Base-by-base conservation (phyloP, 2,329 filamentous ascomycete genomes). In the Aspergillus texensis region DNA sequence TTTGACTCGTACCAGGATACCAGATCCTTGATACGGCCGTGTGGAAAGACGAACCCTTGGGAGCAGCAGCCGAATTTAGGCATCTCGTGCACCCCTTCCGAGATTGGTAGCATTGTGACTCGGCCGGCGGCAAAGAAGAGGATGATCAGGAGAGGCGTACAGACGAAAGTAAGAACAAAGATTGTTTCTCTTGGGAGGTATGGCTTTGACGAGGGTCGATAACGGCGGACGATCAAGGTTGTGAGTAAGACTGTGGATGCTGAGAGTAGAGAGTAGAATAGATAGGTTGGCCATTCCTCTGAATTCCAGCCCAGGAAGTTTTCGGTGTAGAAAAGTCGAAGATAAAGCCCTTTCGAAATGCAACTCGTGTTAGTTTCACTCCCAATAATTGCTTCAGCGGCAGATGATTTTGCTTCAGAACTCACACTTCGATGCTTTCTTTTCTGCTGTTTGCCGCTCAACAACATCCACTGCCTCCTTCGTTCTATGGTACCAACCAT, bases 311-410 rank as follows among this genome's bases (percentile, higher is more conserved):
- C 80, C 3, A 80, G 73, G 53, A 80, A 79, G 57, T 79, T 71
- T 60, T 83, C 80, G 0, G 79, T 81, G 62, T 81, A 82, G 71
- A 83, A 83, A 14, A 83, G 72, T 3, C 80, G 79, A 21, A 83
- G 72, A 66, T 83, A 82, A 8, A 82, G 70, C 66, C 77, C 78
- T 68, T 60, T 46, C 36, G 3, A 9, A 21, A 4, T 28, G 3
- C 32, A 19, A 11, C 16, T 24, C 14, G 8, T 28, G 12, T 62
- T 10, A 55, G 56, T 54, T 6, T 12, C 14, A 32, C 50, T 54
- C 19, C 16, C 21, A 12, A 19, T 3, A 36, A 28, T 19, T 30
- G 46, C 21, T 26, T 3, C 19, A 30, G 26, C 4, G 10, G 46
- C 24, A 50, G 26, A n/a, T 8, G 26, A 0, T n/a, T n/a, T 45